Evolutionary conservation across 306 rosid species (phyloP), one percentile per base, ranked within the genome.

Genomic region (Luffa aegyptiaca): DNA sequence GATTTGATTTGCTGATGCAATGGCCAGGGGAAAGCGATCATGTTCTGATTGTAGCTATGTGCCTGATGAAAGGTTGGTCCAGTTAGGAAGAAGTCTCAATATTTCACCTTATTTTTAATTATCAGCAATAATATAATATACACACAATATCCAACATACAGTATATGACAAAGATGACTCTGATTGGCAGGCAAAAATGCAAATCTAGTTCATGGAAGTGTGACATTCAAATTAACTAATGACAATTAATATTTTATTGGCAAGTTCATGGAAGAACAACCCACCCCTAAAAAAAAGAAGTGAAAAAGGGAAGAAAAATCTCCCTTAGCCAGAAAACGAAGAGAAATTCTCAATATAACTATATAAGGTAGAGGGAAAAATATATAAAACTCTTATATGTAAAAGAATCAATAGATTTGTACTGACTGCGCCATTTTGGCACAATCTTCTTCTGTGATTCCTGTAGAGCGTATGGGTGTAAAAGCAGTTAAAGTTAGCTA

Each of bases 401-500:
- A 17, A 66, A 41, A 66, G 51, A 66, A 66, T 41, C 16, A 39
- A 66, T 18, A 66, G 8, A 39, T 66, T 21, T 10, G 31, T 18
- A 66, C n/a, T 37, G 74, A 3, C 18, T 66, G 39, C n/a, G 53
- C 55, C 75, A 69, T 69, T 44, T 42, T 42, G 48, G 49, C 51
- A 41, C 26, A 26, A 44, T 9, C 55, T 69, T 69, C 48, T 69
- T 44, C 18, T 9, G 36, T 9, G 75, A n/a, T 44, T 69, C 16
- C 55, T 44, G 51, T 66, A 37, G 31, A 72, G 16, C 18, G 31
- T 41, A 46, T 4, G 26, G 9, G 64, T 10, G 11, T 56, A 37
- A 55, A 58, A 76, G 33, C 83, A 83, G 81, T 83, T 82, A 68
- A 36, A 57, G 83, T 84, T 72, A 55, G 81, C 85, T 79, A 92